These are phyloP conservation scores for Geum urbanum DNA, from an alignment of 306 rosid species.

Conservation along the genomic window DNA sequence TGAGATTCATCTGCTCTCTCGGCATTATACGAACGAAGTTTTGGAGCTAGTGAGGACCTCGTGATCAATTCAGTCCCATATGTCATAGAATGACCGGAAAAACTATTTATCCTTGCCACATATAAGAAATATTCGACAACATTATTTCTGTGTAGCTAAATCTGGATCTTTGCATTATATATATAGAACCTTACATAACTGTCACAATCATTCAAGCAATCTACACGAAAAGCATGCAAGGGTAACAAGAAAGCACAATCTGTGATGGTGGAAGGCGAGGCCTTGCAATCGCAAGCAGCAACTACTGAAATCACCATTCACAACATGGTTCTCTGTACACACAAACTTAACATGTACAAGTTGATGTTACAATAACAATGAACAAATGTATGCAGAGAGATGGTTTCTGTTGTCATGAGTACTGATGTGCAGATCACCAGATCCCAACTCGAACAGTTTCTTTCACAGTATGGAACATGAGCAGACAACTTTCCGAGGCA, in stretches of 20 bases:
- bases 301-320: conserved; percentile 24
- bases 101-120: too few relatives aligned
- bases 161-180: conserved; percentile 29
- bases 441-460: conserved; percentile 9
- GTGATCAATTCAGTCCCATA: neutral
- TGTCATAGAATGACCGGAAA: too few relatives aligned
- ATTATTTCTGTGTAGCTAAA: conserved; percentile 11
- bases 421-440: conserved; percentile 26
- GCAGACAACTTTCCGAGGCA: conserved; percentile 75
- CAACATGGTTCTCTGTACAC: conserved; percentile 47
- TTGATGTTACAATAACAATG: conserved; percentile 41
- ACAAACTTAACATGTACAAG: conserved; percentile 47
- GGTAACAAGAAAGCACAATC: conserved; percentile 18
- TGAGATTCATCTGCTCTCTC: neutral
- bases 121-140: too few relatives aligned
- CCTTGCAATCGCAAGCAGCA: conserved; percentile 21
- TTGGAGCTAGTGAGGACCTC: neutral
- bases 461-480: conserved; percentile 87
- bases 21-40: too few relatives aligned
- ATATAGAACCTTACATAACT: conserved; percentile 27
- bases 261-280: conserved; percentile 31
- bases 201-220: conserved; percentile 23
- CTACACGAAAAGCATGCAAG: neutral
- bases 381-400: conserved; percentile 34
- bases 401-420: conserved; percentile 38